Percentiles rank a stretch among this genome's conserved stretches.
phyloP scores from a whole-genome alignment of 306 rosid genomes.

The Crotalaria pallida region DNA sequence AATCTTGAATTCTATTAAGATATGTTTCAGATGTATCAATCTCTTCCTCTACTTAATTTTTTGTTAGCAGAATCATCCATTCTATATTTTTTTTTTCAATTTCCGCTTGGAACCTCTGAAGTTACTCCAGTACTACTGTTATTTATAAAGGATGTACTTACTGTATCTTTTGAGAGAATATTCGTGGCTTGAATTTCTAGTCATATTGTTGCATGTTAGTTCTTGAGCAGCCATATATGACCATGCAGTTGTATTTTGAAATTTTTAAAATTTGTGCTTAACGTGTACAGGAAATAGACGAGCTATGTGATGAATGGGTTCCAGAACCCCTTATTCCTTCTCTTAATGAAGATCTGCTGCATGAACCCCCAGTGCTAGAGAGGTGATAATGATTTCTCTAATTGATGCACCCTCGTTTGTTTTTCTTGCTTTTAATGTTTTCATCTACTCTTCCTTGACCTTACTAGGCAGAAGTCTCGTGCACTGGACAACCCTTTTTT shows the following conservation, averaged over 20 bases:
- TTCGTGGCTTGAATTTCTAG: neutral
- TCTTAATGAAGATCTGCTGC: conserved; percentile 55
- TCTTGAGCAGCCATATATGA: neutral
- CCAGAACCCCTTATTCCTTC: conserved; percentile 93
- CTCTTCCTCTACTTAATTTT: neutral
- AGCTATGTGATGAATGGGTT: conserved; percentile 91
- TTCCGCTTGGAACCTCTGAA: neutral
- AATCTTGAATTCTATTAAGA: conserved; percentile 5
- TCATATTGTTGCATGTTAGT: neutral
- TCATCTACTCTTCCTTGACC: too few species aligned
- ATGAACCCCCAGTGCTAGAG: conserved; percentile 86
- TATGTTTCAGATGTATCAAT: neutral
- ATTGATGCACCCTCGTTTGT: neutral
- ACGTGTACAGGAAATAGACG: conserved; percentile 77
- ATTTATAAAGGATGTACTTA: neutral
- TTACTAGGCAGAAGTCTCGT: too few species aligned
- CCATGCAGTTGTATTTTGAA: neutral
- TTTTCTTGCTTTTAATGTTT: conserved; percentile 4
- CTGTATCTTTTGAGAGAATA: neutral
- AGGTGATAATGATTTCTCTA: conserved; percentile 52
- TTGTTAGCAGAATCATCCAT: neutral
- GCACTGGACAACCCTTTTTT: too few species aligned
- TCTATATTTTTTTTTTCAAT: neutral
- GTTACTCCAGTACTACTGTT: neutral
- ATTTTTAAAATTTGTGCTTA: conserved; percentile 3